Evolutionary conservation across 1,139 yeast genomes (phyloP).

Genomic region (Candida sojae): DNA sequence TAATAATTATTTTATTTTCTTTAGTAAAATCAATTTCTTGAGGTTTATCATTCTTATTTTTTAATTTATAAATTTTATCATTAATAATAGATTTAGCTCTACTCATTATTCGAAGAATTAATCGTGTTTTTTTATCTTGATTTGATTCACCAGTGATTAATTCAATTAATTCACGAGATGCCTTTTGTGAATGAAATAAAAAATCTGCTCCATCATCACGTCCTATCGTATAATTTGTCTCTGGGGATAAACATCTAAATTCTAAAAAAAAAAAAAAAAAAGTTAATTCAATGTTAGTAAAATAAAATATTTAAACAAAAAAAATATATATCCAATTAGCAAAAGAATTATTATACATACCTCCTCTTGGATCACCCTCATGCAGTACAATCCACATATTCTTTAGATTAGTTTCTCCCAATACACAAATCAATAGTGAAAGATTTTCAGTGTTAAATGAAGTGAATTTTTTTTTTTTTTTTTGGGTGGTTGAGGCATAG

Average conservation of each 20-base stretch:
- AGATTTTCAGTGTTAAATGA: no score
- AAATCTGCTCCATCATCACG: conserved; percentile 27
- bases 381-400: conserved; percentile 17
- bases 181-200: conserved; percentile 17
- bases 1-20: conserved; percentile 18
- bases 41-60: conserved; percentile 19
- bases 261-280: background rate
- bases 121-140: conserved; percentile 19
- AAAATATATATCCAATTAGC: no score
- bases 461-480: background rate
- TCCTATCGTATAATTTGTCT: conserved; percentile 28
- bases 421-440: no score
- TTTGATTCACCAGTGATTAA: conserved; percentile 14
- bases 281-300: conserved; percentile 3
- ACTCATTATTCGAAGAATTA: conserved; percentile 27
- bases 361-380: conserved; percentile 13
- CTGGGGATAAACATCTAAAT: conserved; percentile 18
- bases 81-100: conserved; percentile 34
- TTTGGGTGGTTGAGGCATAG: no score
- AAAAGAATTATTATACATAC: no score
- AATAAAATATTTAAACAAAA: background rate
- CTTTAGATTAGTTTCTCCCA: background rate
- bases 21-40: conserved; percentile 18
- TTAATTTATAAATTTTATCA: conserved; percentile 25
- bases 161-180: conserved; percentile 34